Evolutionary conservation across 2,329 filamentous ascomycete genomes (phyloP), one percentile per base, ranked within the genome.

Genomic region (Didymellaceae sp.): DNA sequence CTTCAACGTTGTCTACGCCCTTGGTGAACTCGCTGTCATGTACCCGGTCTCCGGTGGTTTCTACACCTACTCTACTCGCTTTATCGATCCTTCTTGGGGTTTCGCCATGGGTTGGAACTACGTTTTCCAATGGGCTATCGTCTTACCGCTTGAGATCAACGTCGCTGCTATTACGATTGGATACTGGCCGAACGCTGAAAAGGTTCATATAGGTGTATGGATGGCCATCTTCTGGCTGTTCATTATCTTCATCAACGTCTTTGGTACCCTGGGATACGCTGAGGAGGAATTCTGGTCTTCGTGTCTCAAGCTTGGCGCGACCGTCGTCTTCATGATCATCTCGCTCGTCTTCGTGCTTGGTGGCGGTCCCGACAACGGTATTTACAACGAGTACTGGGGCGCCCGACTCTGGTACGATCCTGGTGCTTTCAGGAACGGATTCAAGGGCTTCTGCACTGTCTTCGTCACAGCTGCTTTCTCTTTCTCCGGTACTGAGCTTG

Each of bases 381-480:
- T 75, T 11, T 74, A 83, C 10, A 34, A 42, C 39, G 65, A 69
- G 43, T 85, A 86, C 65, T 80, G 86, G 34, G 85, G 86, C 13
- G 83, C 79, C 16, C 77, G 77, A 32, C 86, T 82, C 73, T 87
- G 84, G 84, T 74, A 79, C 54, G 72, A 82, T 25, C 82, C 82
- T 5, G 68, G 70, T 14, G 81, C 82, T 0, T 80, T 81, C 67
- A 58, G 65, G 40, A 77, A 86, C 63, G 84, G 84, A 5, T 86
- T 87, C 76, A 82, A 84, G 70, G 84, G 84, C 31, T 80, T 86
- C 62, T 86, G 83, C 68, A 77, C 78, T 51, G 82, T 86, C 34
- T 86, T 86, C 61, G 82, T 86, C 48, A 86, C 83, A 21, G 83
- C 83, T 14, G 82, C 83, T 2, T 86, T 86, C 59, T 77, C 83